Conservation (phyloP, 306 rosid genomes). For the Vigna trinervia region DNA sequence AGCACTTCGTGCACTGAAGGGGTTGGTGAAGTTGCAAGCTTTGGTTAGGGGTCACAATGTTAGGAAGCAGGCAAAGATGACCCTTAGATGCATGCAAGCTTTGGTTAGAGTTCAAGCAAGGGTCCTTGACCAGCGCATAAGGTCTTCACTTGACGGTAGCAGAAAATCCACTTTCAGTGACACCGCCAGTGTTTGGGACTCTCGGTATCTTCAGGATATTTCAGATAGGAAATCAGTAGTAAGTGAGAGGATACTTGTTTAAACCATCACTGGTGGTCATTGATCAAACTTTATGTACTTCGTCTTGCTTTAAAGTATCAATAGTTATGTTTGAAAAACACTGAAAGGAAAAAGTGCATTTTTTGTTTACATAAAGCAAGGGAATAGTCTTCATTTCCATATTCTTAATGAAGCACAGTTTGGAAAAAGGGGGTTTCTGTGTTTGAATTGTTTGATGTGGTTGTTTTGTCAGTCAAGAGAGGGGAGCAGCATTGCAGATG, state of each 20-base stretch:
- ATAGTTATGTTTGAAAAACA: background rate
- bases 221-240: slow-evolving; percentile 84
- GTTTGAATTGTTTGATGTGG: slow-evolving; percentile 13
- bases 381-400: background rate
- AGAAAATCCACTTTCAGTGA: slow-evolving; percentile 90
- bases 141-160: slow-evolving; percentile 81
- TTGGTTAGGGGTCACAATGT: slow-evolving; percentile 95
- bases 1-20: slow-evolving; percentile 89
- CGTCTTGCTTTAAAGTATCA: slow-evolving; percentile 22
- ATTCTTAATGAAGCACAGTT: slow-evolving; percentile 38
- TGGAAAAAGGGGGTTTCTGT: background rate
- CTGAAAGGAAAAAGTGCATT: slow-evolving; percentile 18
- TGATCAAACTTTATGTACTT: slow-evolving; percentile 24
- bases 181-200: slow-evolving; percentile 69
- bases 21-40: slow-evolving; percentile 95
- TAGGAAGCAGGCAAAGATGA: slow-evolving; percentile 95
- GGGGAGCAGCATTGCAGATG: slow-evolving; percentile 83
- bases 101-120: slow-evolving; percentile 88
- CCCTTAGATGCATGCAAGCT: slow-evolving; percentile 92
- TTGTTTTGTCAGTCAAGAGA: slow-evolving; percentile 67
- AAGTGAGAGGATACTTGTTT: slow-evolving; percentile 40
- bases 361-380: slow-evolving; percentile 34
- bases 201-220: slow-evolving; percentile 77
- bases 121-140: slow-evolving; percentile 81
- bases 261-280: slow-evolving; percentile 8